phyloP scores from a whole-genome alignment of 257 asterid genomes.

The Galeopsis tetrahit region DNA sequence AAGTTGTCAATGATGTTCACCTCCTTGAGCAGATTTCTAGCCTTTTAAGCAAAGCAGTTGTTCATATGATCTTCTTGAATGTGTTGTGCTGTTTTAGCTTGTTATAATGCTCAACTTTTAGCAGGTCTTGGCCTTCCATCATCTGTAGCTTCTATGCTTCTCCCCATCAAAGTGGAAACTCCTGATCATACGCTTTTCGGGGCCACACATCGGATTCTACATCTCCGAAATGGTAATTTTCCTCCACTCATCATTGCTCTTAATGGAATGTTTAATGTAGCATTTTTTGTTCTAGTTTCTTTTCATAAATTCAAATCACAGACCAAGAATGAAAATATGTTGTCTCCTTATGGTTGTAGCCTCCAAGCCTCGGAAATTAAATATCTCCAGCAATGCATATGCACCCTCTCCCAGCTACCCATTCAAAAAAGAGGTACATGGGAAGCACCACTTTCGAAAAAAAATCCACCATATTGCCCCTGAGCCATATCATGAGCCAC shows the following conservation, averaged over 20 bases:
- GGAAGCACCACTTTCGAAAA: conserved; percentile 43
- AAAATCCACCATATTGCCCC: conserved; percentile 47
- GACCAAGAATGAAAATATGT: neutral
- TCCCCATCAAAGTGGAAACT: conserved; percentile 37
- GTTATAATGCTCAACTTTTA: conserved; percentile 10
- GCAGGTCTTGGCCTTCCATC: conserved; percentile 60
- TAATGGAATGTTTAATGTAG: conserved; percentile 30
- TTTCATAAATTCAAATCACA: neutral
- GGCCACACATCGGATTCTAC: conserved; percentile 24
- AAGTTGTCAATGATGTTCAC: neutral
- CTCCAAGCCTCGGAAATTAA: conserved; percentile 34
- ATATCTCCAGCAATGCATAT: conserved; percentile 36
- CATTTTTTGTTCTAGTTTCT: conserved; percentile 31
- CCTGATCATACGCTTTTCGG: conserved; percentile 28
- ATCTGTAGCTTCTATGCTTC: conserved; percentile 48
- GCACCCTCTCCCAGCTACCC: conserved; percentile 44
- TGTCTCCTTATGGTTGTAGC: conserved; percentile 38
- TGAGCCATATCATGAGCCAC: conserved; percentile 41
- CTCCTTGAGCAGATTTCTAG: neutral
- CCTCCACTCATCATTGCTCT: conserved; percentile 12
- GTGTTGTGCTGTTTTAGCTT: neutral
- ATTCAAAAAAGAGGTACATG: conserved; percentile 33
- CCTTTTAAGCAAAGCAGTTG: neutral
- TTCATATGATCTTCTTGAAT: neutral
- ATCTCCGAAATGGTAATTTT: conserved; percentile 41